Percentiles rank a stretch among this genome's conserved stretches.
Conservation (phyloP, 208 protist genomes). For the Crithidia sp. region DNA sequence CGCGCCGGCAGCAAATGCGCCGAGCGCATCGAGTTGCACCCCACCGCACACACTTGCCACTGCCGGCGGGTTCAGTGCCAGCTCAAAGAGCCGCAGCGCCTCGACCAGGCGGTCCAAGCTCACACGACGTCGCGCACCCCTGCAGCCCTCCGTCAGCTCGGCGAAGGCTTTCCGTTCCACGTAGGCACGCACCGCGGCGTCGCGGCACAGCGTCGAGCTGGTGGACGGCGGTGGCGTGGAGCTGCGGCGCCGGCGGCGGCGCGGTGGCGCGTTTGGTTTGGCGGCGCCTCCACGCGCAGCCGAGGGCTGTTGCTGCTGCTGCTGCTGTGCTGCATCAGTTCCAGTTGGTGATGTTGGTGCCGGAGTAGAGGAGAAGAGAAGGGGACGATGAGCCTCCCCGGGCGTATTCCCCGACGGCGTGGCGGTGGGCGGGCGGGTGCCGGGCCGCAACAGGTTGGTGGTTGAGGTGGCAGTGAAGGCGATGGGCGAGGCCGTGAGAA, state of each 20-base stretch:
- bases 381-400: no score
- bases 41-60: constrained; percentile 21
- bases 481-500: not conserved
- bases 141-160: constrained; percentile 16
- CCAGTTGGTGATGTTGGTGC: no score
- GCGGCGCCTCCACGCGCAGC: not conserved
- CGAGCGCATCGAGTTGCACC: not conserved
- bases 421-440: not conserved
- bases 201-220: not conserved
- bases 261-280: not conserved
- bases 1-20: not conserved
- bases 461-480: not conserved
- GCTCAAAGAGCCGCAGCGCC: constrained; percentile 23
- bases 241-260: not conserved
- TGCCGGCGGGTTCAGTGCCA: constrained; percentile 18
- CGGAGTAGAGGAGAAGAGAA: no score
- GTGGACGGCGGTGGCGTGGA: not conserved
- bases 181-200: constrained; percentile 11
- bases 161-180: constrained; percentile 30
- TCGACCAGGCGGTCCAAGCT: constrained; percentile 12
- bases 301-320: not conserved
- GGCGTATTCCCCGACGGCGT: not conserved
- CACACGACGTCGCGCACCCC: not conserved
- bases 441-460: not conserved
- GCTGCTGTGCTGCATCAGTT: no score